phyloP scores from a whole-genome alignment of 257 asterid genomes.

The Sherardia arvensis region DNA sequence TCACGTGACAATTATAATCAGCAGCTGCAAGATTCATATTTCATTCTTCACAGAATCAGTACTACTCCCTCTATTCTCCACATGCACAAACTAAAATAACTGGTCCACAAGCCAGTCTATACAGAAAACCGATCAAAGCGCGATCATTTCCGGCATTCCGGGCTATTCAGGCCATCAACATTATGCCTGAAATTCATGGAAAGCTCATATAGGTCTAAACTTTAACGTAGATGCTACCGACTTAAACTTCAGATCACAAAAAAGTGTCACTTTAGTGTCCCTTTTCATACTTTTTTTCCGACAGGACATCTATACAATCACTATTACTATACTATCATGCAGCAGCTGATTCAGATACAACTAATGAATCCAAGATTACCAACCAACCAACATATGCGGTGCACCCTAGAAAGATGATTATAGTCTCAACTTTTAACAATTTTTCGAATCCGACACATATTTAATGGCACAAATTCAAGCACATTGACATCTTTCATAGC shows the following conservation, averaged over 20 bases:
- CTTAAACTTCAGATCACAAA: neutral
- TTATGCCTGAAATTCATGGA: neutral
- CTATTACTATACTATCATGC: neutral
- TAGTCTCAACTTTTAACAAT: neutral
- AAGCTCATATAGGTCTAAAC: neutral
- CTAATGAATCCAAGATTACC: neutral
- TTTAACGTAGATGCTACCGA: neutral
- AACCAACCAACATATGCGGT: neutral
- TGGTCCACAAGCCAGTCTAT: too few species aligned
- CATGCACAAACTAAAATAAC: neutral
- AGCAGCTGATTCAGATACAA: constrained; percentile 1
- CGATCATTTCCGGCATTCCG: too few species aligned
- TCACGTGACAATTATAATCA: neutral
- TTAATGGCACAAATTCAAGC: neutral
- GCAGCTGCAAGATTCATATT: neutral
- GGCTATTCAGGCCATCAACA: too few species aligned
- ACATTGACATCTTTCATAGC: neutral
- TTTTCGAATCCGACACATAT: neutral
- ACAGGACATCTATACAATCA: neutral
- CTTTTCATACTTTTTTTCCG: neutral
- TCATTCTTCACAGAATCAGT: neutral
- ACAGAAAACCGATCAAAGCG: too few species aligned
- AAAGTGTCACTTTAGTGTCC: neutral
- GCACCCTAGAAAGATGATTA: neutral
- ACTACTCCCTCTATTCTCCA: neutral